phyloP scores from a whole-genome alignment of 2,329 filamentous ascomycete genomes.

The Apiospora koreana region DNA sequence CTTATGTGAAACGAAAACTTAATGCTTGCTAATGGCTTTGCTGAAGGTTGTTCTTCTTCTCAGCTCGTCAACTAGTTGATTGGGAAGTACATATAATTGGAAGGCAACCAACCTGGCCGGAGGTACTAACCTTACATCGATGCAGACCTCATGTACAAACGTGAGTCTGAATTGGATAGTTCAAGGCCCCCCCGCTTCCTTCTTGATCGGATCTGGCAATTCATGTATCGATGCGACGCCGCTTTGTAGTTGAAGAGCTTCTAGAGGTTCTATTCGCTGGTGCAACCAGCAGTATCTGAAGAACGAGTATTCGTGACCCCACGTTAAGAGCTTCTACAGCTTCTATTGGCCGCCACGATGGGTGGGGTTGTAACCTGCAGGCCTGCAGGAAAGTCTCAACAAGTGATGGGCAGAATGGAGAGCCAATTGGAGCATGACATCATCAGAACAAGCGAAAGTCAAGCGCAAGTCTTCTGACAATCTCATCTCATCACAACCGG shows the following conservation, averaged over 20 bases:
- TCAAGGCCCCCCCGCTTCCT: neutral
- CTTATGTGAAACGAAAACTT: slow-evolving; percentile 2
- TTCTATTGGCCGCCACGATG: neutral
- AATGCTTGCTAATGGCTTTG: neutral
- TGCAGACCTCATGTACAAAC: neutral
- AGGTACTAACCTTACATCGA: neutral
- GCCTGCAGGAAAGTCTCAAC: neutral
- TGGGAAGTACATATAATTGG: neutral
- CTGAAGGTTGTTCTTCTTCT: neutral
- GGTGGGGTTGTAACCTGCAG: neutral
- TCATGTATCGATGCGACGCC: slow-evolving; percentile 1
- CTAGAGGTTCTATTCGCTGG: slow-evolving; percentile 8
- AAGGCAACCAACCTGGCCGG: neutral
- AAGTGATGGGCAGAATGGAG: neutral
- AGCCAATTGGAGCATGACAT: neutral
- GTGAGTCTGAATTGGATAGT: neutral
- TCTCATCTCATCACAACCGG: neutral
- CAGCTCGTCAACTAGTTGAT: neutral
- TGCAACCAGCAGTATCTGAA: slow-evolving; percentile 2
- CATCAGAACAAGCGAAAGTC: neutral
- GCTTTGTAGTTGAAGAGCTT: slow-evolving; percentile 10
- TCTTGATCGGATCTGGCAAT: neutral
- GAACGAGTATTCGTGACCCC: neutral
- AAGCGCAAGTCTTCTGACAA: neutral
- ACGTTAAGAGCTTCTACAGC: slow-evolving; percentile 1